Evolutionary conservation across 129 eudicot species (phyloP), one percentile per base, ranked within the genome.

Genomic region (Saussurea involucrata): DNA sequence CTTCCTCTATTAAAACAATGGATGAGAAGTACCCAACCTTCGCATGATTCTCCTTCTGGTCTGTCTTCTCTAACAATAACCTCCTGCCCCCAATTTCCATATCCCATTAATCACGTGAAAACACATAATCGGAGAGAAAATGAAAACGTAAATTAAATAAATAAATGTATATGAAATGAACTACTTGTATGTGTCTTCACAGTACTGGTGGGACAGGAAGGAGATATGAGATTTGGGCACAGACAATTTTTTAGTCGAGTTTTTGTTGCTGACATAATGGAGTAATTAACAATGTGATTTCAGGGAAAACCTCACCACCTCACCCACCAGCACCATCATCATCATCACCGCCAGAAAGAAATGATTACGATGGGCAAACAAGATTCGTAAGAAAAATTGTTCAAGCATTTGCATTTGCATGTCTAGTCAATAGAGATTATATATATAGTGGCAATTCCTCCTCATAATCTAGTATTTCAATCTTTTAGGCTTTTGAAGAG

Each of bases 11-110:
- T 92, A 72, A 78, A 90, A 71, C 68, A 80, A 32, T 95, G 96
- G 96, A 69, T 42, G 82, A 89, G 86, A 78, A 82, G 71, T 60
- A 90, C 70, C 55, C 92, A 88, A 46, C 84, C 96, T 55, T 85
- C 81, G 7, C 96, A 89, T 63, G 89, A 91, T 78, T 91, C 90
- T 46, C 92, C 94, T 81, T 95, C 97, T 64, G 97, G 98, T 95
- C 13, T 73, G 83, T 57, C 15, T 70, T 75, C 76, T 74, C 60
- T 27, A 24, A 36, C 58, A 34, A 71, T 57, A 29, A 13, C 3
- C 36, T 27, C 44, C 44, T 37, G 44, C 11, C 11, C 11, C 13
- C 44, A 37, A 37, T 37, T 37, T 37, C 44, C 12, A 37, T 8
- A 2, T 37, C 44, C 44, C 44, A 37, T 6, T 4, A 32, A 32